Conservation (phyloP, 192 early-diverging fungal genomes). For the Linnemannia schmuckeri region DNA sequence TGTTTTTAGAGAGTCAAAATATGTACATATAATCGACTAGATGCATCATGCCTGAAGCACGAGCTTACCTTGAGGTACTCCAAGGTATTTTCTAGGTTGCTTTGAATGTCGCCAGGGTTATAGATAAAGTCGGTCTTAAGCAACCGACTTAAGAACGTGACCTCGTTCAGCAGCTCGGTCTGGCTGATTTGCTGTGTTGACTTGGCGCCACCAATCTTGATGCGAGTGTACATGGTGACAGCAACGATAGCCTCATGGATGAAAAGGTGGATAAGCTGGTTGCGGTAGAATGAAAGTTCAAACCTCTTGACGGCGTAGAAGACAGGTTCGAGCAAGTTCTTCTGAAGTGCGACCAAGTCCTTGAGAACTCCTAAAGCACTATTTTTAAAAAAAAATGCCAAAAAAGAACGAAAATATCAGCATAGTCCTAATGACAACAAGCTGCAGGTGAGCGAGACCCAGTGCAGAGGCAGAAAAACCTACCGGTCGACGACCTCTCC, state of each 20-base stretch:
- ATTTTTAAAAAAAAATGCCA: background rate
- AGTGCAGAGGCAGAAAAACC: background rate
- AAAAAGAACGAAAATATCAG: background rate
- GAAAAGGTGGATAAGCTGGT: conserved; percentile 73
- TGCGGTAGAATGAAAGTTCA: conserved; percentile 86
- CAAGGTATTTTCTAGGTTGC: conserved; percentile 74
- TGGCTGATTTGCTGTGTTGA: conserved; percentile 73
- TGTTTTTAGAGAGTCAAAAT: background rate
- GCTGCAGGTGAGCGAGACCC: too few relatives aligned
- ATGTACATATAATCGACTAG: background rate
- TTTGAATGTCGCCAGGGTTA: conserved; percentile 76
- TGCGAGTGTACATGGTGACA: conserved; percentile 80
- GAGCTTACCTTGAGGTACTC: conserved; percentile 63
- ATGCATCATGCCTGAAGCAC: background rate
- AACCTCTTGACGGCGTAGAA: conserved; percentile 88
- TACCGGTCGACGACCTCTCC: conserved; percentile 81
- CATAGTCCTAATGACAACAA: background rate
- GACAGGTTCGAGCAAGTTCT: conserved; percentile 84
- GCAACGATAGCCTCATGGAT: conserved; percentile 75
- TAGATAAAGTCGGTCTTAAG: conserved; percentile 88
- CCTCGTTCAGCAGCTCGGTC: conserved; percentile 69
- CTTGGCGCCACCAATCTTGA: conserved; percentile 83
- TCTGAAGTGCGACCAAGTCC: conserved; percentile 81
- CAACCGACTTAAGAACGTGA: conserved; percentile 80
- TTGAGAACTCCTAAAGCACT: conserved; percentile 77